Percentiles rank a stretch among this genome's conserved stretches.
Evolutionary conservation across 2,329 filamentous ascomycete species (phyloP).

Genomic region (Trichoderma atrobrunneum): DNA sequence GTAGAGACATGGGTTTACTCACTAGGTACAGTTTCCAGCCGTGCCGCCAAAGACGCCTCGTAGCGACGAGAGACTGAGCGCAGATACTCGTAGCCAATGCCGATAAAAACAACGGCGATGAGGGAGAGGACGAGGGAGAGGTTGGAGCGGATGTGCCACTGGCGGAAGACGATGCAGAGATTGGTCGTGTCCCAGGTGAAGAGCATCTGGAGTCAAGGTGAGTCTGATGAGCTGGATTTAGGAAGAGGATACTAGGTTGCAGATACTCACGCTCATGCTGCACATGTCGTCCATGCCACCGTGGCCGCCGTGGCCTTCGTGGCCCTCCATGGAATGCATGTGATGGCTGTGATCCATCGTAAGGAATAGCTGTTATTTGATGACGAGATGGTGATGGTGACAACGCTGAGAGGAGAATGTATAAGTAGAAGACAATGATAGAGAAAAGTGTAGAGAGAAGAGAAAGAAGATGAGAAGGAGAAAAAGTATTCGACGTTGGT

Average conservation of each 20-base stretch:
- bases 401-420: not conserved
- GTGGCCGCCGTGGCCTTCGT: slow-evolving; percentile 39
- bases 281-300: slow-evolving; percentile 64
- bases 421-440: not conserved
- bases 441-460: not conserved
- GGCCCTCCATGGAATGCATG: slow-evolving; percentile 42
- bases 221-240: not conserved
- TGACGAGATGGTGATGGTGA: not conserved
- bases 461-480: not conserved
- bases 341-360: slow-evolving; percentile 38
- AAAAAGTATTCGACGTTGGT: not conserved
- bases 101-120: slow-evolving; percentile 74
- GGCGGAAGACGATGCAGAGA: slow-evolving; percentile 92
- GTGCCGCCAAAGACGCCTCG: slow-evolving; percentile 56
- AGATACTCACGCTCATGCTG: slow-evolving; percentile 74
- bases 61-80: slow-evolving; percentile 75
- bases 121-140: slow-evolving; percentile 78
- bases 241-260: not conserved
- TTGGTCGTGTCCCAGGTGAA: slow-evolving; percentile 95
- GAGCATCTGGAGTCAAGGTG: slow-evolving; percentile 68
- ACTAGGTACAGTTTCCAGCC: slow-evolving; percentile 52
- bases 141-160: slow-evolving; percentile 80
- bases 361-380: not conserved
- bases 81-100: slow-evolving; percentile 89
- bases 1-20: slow-evolving; percentile 34